These are phyloP conservation scores for Schwanniomyces sp. DNA, from an alignment of 805 yeast species.

Conservation along the genomic window DNA sequence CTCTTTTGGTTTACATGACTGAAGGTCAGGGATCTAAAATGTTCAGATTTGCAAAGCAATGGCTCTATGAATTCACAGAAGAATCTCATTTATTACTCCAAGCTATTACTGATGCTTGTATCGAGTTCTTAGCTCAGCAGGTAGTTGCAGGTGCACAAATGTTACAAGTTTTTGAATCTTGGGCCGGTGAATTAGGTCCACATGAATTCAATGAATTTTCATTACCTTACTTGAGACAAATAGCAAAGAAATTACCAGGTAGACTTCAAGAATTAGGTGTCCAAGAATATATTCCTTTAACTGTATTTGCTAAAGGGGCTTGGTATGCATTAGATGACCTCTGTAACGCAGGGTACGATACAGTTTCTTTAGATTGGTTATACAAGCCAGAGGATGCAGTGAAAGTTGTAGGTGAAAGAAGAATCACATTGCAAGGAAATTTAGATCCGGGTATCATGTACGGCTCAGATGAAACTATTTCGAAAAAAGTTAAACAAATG, in stretches of 20 bases:
- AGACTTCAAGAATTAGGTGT: conserved; percentile 74
- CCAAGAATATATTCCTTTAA: conserved; percentile 73
- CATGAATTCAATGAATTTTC: conserved; percentile 84
- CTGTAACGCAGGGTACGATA: conserved; percentile 77
- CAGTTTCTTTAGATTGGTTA: conserved; percentile 92
- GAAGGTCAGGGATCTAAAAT: conserved; percentile 96
- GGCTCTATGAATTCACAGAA: conserved; percentile 82
- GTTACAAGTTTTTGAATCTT: conserved; percentile 93
- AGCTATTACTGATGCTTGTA: conserved; percentile 80
- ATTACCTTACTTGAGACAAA: conserved; percentile 82
- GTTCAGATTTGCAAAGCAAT: conserved; percentile 87
- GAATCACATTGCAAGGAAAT: conserved; percentile 91
- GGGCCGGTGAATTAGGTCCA: conserved; percentile 98
- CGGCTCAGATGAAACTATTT: conserved; percentile 80
- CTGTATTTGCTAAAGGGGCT: conserved; percentile 93
- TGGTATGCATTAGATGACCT: conserved; percentile 93
- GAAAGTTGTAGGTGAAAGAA: conserved; percentile 60
- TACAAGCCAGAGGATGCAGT: conserved; percentile 85
- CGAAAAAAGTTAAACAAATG: conserved; percentile 83
- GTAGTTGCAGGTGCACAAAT: conserved; percentile 98
- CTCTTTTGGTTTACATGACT: conserved; percentile 91
- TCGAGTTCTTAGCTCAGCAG: conserved; percentile 91
- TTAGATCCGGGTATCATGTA: conserved; percentile 94
- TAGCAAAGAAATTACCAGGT: conserved; percentile 63
- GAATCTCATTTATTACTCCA: conserved; percentile 70